Evolutionary conservation across 306 rosid species (phyloP).

Genomic region (Rubus idaeus): DNA sequence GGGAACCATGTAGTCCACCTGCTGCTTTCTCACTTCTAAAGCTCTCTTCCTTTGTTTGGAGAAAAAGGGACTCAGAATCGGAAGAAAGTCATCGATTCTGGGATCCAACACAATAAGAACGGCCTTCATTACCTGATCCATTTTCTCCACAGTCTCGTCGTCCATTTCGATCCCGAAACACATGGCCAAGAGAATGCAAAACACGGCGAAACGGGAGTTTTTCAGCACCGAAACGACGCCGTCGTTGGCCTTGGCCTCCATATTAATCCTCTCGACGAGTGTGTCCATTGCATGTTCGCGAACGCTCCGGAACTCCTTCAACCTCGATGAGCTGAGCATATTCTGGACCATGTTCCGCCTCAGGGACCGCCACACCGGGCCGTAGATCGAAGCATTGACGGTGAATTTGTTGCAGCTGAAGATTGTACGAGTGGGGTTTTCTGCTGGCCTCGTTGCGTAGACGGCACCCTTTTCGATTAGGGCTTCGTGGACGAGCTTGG

Average conservation of each 20-base stretch:
- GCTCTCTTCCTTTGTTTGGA: slow-evolving; percentile 72
- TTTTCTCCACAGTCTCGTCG: slow-evolving; percentile 58
- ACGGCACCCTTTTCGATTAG: slow-evolving; percentile 61
- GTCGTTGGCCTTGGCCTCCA: slow-evolving; percentile 58
- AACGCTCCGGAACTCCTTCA: slow-evolving; percentile 65
- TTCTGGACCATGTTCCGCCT: slow-evolving; percentile 93
- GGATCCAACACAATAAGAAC: slow-evolving; percentile 69
- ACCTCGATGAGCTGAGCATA: slow-evolving; percentile 72
- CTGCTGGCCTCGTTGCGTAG: slow-evolving; percentile 63
- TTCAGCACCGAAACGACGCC: slow-evolving; percentile 66
- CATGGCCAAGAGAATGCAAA: slow-evolving; percentile 79
- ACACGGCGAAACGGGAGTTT: slow-evolving; percentile 73
- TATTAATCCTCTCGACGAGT: slow-evolving; percentile 45
- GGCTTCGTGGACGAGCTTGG: slow-evolving; percentile 71
- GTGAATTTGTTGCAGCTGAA: slow-evolving; percentile 83
- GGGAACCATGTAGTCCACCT: slow-evolving; percentile 57
- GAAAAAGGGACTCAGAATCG: slow-evolving; percentile 74
- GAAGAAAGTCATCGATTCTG: slow-evolving; percentile 81
- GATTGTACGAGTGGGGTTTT: slow-evolving; percentile 78
- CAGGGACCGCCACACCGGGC: slow-evolving; percentile 77
- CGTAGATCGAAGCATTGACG: slow-evolving; percentile 77
- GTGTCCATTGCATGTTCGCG: slow-evolving; percentile 69
- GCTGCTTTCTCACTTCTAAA: slow-evolving; percentile 56
- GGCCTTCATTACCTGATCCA: slow-evolving; percentile 66
- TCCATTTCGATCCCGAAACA: slow-evolving; percentile 90